Evolutionary conservation across 2,329 filamentous ascomycete genomes (phyloP), one percentile per base, ranked within the genome.

Genomic region (Aspergillus terreus): DNA sequence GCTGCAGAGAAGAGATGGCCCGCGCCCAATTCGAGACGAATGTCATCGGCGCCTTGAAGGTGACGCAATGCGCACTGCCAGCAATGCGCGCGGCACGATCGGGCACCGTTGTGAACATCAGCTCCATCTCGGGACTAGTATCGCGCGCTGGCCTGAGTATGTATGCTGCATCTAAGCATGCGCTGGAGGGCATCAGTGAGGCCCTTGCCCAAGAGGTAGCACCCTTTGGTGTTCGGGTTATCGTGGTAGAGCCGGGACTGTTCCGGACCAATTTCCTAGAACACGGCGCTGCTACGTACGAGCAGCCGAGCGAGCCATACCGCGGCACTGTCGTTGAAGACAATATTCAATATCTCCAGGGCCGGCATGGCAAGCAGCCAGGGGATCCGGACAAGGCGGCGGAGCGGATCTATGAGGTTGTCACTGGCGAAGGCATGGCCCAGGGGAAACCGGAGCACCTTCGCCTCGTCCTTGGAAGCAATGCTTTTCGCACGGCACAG

Each of bases 111-210:
- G 74, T 75, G 11, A 76, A 72, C 2, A 74, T 82, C 57, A 76
- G 75, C 33, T 79, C 76, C 44, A 56, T 80, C 3, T 77, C 67
- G 0, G 78, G 76, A 36, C 79, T 74, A 70, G 51, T 58, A 6
- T 67, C 68, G n/a, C 61, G 62, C 0, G 60, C 73, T 0, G 66
- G 52, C 58, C 65, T 49, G 40, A 66, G 66, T 0, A 63, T 72
- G 19, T 77, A 78, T 52, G 61, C 64, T 6, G 64, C 77, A 0
- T 69, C 63, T 46, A 77, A 77, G 49, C 71, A 69, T 19, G 74
- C 71, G 0, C 59, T 77, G 1, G 74, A 77, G 54, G 72, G 67
- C 1, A 36, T 69, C 12, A 70, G 70, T 0, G 73, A 76, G 50
- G 60, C 69, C 0, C 56, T 76, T 0, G 62, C 68, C 1, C 49